A percentile compares a stretch with the other conserved stretches of the same genome.
phyloP scores from a whole-genome alignment of 169 alveolate species.

The Eimeria tenella region DNA sequence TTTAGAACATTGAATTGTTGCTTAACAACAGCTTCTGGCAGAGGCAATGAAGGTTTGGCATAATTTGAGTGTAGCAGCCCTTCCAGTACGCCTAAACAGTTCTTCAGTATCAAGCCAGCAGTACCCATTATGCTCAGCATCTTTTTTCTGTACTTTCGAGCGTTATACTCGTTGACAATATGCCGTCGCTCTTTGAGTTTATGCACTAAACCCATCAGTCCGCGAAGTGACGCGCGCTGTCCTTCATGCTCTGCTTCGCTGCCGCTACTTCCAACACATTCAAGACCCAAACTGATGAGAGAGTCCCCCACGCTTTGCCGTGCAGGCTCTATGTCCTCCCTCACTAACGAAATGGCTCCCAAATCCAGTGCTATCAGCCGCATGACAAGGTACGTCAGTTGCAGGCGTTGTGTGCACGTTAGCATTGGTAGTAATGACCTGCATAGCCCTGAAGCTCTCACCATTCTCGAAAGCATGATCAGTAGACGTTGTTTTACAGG shows the following conservation, averaged over 20 bases:
- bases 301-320: not conserved
- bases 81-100: not conserved
- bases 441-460: not conserved
- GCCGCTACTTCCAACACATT: no score
- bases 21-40: not conserved
- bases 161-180: not conserved
- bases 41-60: rapidly evolving
- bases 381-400: not conserved
- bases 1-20: not conserved
- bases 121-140: not conserved
- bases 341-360: conserved; percentile 9
- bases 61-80: not conserved
- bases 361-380: not conserved
- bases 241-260: no score
- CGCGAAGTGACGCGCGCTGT: not conserved
- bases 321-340: not conserved
- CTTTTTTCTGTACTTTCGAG: not conserved
- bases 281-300: not conserved
- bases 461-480: not conserved
- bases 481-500: not conserved
- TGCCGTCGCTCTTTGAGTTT: not conserved
- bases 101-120: not conserved
- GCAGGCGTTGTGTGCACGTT: not conserved
- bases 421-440: not conserved
- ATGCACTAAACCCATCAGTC: not conserved